Evolutionary conservation across 2,329 filamentous ascomycete species (phyloP).

Genomic region (Teratosphaeria viscida): DNA sequence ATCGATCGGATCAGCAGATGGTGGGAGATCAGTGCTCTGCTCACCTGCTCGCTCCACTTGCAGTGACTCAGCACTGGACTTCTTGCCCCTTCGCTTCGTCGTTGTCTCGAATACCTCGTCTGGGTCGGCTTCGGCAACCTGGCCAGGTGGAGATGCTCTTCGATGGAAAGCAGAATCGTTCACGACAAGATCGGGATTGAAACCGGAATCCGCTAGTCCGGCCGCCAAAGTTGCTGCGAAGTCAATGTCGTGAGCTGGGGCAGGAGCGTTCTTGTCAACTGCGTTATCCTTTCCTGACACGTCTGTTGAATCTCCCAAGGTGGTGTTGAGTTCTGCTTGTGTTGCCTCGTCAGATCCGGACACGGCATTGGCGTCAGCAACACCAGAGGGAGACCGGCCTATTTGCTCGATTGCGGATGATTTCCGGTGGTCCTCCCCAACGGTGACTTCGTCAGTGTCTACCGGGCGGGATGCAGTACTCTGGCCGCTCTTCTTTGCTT

Average conservation of each 20-base stretch:
- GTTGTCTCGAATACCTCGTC: slow-evolving; percentile 17
- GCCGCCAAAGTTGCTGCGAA: slow-evolving; percentile 39
- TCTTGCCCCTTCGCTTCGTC: slow-evolving; percentile 24
- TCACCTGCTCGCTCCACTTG: neutral
- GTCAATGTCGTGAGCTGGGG: slow-evolving; percentile 27
- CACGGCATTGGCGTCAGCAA: neutral
- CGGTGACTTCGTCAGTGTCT: neutral
- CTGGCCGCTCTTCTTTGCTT: neutral
- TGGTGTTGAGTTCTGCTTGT: neutral
- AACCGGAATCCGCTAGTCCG: slow-evolving; percentile 36
- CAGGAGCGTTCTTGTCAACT: neutral
- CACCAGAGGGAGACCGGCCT: neutral
- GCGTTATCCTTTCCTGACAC: neutral
- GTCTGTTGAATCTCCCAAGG: neutral
- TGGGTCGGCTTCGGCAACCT: slow-evolving; percentile 24
- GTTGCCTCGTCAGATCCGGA: neutral
- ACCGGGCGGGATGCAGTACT: neutral
- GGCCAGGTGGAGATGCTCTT: slow-evolving; percentile 23
- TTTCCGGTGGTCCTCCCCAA: neutral
- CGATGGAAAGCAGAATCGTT: slow-evolving; percentile 30
- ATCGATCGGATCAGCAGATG: neutral
- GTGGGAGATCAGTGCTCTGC: neutral
- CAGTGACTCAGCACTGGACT: slow-evolving; percentile 12
- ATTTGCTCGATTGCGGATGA: neutral
- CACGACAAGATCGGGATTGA: slow-evolving; percentile 35